Base-by-base conservation (phyloP, 73 alveolate species). In the Symbiodinium pilosum region DNA sequence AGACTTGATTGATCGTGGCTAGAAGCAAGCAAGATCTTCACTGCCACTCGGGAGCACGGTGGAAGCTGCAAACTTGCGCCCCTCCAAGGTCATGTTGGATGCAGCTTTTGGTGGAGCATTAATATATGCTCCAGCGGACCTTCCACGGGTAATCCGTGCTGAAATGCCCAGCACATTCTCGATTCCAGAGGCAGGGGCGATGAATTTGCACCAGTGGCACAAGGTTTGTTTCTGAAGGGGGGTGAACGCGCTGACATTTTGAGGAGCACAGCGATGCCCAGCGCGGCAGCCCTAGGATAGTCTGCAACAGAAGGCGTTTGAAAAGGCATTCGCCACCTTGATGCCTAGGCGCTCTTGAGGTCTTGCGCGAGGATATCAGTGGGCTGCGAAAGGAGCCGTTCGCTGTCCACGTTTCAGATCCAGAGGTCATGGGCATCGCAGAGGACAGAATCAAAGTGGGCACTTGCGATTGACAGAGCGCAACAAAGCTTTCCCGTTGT, bases 91-190 rank as follows among this genome's bases (percentile, higher is more conserved):
- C 54, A 89, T 54, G 92, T 34, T 93, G 64, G 98, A 93, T 30
- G 71, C 84, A 12, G 84, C 91, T 69, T 93, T 47, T 32, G 98
- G 92, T 24, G 73, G 98, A 14, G 91, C 93, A 9, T 43, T 93
- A 34, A 93, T 93, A 92, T 81, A 71, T 52, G 98, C 98, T 7
- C 98, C 98, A 20, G 73, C 40, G 56, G 98, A 93, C 84, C 26
- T 75, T 28, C 85, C 98, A 8, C 71, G 52, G 34, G 98, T 93
- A 43, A 77, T 93, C 36, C 91, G 98, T 0, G 71, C 84, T n/a
- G 98, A 93, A 85, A 43, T 91, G 81, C 89, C 97, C 30, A 91
- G 97, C 97, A 91, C 97, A 32, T 91, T 91, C 68, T 91, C 97
- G 32, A 34, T 91, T 34, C 97, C 97, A 39, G 97, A 91, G 97